Evolutionary conservation across 148 eudicot species (phyloP).

Genomic region (Fagopyrum esculentum): DNA sequence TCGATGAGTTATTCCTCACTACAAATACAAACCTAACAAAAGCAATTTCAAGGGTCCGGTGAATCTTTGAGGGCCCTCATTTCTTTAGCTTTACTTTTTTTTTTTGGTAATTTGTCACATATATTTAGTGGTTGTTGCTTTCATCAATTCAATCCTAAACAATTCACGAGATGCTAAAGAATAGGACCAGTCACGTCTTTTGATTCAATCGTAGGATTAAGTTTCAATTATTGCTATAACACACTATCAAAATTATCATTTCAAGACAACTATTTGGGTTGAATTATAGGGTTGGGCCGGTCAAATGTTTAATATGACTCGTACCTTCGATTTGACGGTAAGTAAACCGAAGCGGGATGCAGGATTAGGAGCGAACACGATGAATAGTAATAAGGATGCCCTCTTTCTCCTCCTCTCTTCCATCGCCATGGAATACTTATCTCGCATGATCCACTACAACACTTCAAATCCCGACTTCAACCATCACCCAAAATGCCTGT

Average conservation of each 20-base stretch:
- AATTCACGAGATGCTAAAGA: background rate
- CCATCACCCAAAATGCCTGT: too few relatives aligned
- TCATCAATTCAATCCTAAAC: background rate
- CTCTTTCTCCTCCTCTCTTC: too few relatives aligned
- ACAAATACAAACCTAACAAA: background rate
- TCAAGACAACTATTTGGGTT: background rate
- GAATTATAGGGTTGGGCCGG: background rate
- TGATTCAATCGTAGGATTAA: background rate
- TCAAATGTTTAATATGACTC: background rate
- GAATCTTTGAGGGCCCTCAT: constrained; percentile 3
- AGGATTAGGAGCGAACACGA: too few relatives aligned
- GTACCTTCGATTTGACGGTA: background rate
- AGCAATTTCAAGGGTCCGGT: background rate
- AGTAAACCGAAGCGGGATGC: background rate
- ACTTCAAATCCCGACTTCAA: too few relatives aligned
- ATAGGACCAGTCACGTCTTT: background rate
- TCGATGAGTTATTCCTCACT: background rate
- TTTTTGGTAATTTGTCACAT: background rate
- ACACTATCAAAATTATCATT: background rate
- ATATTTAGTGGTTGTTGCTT: constrained; percentile 2
- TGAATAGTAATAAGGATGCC: too few relatives aligned
- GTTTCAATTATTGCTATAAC: background rate
- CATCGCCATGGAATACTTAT: too few relatives aligned
- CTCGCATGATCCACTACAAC: too few relatives aligned
- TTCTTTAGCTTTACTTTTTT: background rate